Base-by-base conservation (phyloP, 306 rosid genomes). In the Benincasa hispida region DNA sequence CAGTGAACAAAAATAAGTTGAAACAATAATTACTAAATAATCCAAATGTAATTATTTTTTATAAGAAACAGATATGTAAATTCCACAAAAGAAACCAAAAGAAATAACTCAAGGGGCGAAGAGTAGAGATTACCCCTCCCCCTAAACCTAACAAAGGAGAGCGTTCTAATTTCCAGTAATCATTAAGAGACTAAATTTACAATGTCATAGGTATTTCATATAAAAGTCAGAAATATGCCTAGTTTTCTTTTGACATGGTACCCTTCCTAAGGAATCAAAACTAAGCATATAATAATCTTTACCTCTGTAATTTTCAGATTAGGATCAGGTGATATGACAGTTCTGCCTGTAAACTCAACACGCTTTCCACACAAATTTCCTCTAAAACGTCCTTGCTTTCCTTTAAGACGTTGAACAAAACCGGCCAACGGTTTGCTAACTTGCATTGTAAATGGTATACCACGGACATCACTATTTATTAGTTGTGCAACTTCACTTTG, bases 281-380 rank as follows among this genome's bases (percentile, higher is more conserved):
- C 77, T 35, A 8, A 42, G 67, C 56, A 27, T 24, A 81, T 28
- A 39, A 53, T n/a, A 39, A 53, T n/a, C 35, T 85, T 76, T 10
- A 91, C 98, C 98, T 93, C 97, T 0, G 96, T 83, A 77, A 93
- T 93, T 88, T 89, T 93, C 65, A 93, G 84, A 85, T 93, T 93
- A 65, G 98, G 98, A 78, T 93, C 97, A 0, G 98, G 98, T n/a
- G 97, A 93, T 78, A 93, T 93, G 72, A 93, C 98, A 57, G 97
- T 93, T 86, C 98, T 85, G 56, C 97, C 98, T 70, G 97, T 93
- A 78, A 37, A 93, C 80, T 91, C 97, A 78, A 87, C 97, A 87
- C 98, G 97, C 79, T 93, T 93, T 78, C 98, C 98, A 41, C 88
- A 91, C 72, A 93, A 87, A 81, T 93, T 91, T 79, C 96, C 93